Conservation (phyloP, 768 basidiomycete species). For the Boletellus ananiceps region DNA sequence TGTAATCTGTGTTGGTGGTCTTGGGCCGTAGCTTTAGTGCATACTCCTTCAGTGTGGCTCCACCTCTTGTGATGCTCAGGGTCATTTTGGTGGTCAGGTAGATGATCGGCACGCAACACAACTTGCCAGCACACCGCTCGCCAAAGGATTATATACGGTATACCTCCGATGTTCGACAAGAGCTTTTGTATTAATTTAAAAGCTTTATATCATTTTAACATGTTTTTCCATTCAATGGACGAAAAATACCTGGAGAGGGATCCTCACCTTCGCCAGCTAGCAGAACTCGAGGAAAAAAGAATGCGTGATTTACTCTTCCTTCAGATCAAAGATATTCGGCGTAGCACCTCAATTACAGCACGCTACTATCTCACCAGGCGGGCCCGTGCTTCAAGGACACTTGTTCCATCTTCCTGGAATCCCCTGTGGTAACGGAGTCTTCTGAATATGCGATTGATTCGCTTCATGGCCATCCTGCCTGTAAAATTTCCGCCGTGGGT, state of each 20-base stretch:
- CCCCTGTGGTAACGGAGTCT: conserved; percentile 60
- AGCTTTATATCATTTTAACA: no score
- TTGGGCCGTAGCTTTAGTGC: no score
- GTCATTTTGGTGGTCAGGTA: no score
- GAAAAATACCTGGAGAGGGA: conserved; percentile 66
- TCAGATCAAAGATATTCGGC: neutral
- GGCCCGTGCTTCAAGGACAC: conserved; percentile 60
- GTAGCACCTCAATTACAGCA: neutral
- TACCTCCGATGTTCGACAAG: conserved; percentile 31
- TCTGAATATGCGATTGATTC: conserved; percentile 54
- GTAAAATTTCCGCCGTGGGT: conserved; percentile 43
- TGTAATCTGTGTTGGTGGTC: no score
- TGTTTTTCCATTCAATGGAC: no score
- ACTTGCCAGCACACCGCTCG: neutral
- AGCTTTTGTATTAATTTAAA: no score
- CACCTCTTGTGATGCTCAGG: no score
- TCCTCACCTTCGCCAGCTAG: conserved; percentile 51
- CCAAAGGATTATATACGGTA: conserved; percentile 30
- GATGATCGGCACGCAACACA: no score
- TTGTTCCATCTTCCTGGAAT: conserved; percentile 51
- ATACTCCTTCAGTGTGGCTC: no score
- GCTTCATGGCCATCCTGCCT: conserved; percentile 51
- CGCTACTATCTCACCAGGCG: conserved; percentile 4
- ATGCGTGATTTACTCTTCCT: conserved; percentile 5
- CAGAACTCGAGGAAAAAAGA: conserved; percentile 45